Evolutionary conservation across 768 basidiomycete genomes (phyloP), one percentile per base, ranked within the genome.

Genomic region (Pleurotus giganteus): DNA sequence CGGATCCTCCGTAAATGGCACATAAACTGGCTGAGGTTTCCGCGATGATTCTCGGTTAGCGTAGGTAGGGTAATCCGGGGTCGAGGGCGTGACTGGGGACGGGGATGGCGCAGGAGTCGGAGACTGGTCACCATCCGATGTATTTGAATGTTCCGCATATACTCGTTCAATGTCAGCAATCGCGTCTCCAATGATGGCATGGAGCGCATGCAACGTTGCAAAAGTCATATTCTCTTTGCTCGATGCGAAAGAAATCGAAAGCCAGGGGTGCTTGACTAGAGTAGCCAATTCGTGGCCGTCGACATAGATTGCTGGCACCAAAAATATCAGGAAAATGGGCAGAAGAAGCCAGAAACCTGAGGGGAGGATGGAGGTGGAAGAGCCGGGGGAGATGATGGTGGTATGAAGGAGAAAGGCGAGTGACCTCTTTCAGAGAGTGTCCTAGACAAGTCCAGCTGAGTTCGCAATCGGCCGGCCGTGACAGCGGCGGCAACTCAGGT

Each of bases 81-180:
- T 57, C 13, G 27, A 56, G 29, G 39, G 58, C 32, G 49, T 51
- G n/a, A 37, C 37, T 51, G 49, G 56, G 8, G 57, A 45, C 19
- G 58, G 57, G n/a, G 66, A 62, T 4, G 65, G 54, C 42, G 62
- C 63, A 42, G 58, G 56, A 45, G 54, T 56, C 54, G 57, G 56
- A 26, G 32, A 47, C 21, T n/a, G 55, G 7, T 26, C 23, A n/a
- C 27, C 26, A 28, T 9, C 39, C 15, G 11, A 26, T 21, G 39
- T 21, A 8, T 17, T 17, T 13, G 41, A 46, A 9, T 42, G 23
- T 24, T 56, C 55, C 7, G 70, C 65, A 64, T 85, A 88, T 47
- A 86, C 71, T 47, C 71, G 72, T 66, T 88, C 82, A 13, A 90
- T 85, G 60, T 87, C 84, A 68, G 83, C 78, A 58, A 89, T 69